Evolutionary conservation across 2,329 filamentous ascomycete genomes (phyloP), one percentile per base, ranked within the genome.

Genomic region (Hysterium pulicare): DNA sequence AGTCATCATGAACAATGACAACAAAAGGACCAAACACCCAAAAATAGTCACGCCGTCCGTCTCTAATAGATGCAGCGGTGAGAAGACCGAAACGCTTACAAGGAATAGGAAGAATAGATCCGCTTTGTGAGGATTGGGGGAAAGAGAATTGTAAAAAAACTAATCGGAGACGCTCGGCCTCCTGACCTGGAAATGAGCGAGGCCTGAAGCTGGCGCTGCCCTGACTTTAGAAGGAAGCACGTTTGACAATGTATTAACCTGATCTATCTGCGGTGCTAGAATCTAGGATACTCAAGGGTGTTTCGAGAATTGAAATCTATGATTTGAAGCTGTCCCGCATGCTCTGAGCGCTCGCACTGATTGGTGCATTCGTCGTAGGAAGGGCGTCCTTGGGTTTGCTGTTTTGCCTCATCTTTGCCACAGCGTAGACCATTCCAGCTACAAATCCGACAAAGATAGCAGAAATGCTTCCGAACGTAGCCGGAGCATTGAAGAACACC

Each of bases 401-500:
- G 44, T 81, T 82, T 69, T 95, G 87, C 69, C 86, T 84, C 51
- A 95, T 77, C 76, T 94, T 94, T 52, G 89, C 84, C 59, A 90
- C 78, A 3, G 93, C 78, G 57, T 95, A 98, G 17, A 98, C 87
- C 42, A 97, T 80, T 53, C 93, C 93, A 57, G 87, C 93, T 55
- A 97, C 71, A 68, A 96, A 97, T 26, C 91, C 93, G 45, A 98
- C 78, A 47, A 83, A 76, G 60, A 98, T 97, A 56, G 93, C 93
- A 17, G 88, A 88, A 9, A 95, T 87, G 62, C 88, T 93, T 56
- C 89, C 90, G 48, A 96, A 79, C 0, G 93, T 97, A 56, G 95
- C 86, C 0, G 93, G 90, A 0, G 90, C 90, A 49, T 93, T 82
- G 71, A 98, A 98, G 78, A 98, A 98, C 58, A 98, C 71, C 31